Base-by-base conservation (phyloP, 164 flowering plant species). In the Sedum album region DNA sequence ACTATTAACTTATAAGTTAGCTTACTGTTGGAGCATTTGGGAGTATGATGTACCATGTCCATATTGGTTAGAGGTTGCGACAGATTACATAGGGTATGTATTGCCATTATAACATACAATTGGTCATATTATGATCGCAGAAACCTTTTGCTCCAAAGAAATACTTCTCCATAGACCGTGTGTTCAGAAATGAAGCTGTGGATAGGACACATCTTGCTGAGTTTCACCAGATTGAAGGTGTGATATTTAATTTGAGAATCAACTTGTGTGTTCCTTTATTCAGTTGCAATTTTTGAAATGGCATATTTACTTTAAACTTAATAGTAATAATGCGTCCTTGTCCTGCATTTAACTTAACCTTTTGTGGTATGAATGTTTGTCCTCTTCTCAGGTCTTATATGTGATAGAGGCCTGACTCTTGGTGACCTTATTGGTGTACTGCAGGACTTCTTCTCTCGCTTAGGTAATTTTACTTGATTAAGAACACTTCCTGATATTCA, bases 191-290 rank as follows among this genome's bases (percentile, higher is more conserved):
- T 82, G 99, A 95, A 84, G 96, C 99, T 17, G 99, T 95, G 0
- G 99, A 95, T 73, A 82, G 96, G 67, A 95, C 99, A 10, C 99
- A 95, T 84, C 94, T 92, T 66, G 99, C 99, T 10, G 99, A 95
- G 78, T 92, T 95, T 73, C 97, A 95, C 73, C 99, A 95, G 81
- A 89, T 95, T 67, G 99, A 95, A 89, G 99, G 97, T 90, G n/a
- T n/a, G n/a, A 82, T 33, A 39, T 17, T 60, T 63, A 25, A 21
- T 10, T 36, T 6, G 26, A n/a, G n/a, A 1, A 8, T 21, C 13
- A 49, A 49, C n/a, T n/a, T n/a, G 57, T n/a, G 39, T 71, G 21
- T 21, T 26, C 6, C 33, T 5, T 39, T n/a, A 26, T 51, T 31
- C 69, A 5, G 6, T 36, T 20, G 69, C 62, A 28, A 8, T 62